Evolutionary conservation across 73 alveolate species (phyloP).

Genomic region (Blepharisma stoltei): DNA sequence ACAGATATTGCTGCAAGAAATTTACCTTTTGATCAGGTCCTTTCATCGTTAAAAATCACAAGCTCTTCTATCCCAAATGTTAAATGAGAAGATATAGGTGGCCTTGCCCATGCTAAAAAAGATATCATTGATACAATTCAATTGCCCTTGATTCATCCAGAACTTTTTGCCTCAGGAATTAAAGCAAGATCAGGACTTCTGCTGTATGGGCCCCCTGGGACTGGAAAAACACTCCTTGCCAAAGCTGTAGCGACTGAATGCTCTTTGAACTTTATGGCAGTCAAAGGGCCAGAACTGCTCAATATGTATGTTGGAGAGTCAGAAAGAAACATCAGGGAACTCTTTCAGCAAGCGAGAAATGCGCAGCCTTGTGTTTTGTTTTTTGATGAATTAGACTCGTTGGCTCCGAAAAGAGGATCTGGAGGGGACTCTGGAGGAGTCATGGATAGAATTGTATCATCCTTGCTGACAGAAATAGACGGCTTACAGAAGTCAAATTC

Average conservation of each 20-base stretch:
- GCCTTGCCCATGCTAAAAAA: conserved; percentile 82
- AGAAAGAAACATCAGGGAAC: conserved; percentile 90
- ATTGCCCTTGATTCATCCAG: conserved; percentile 76
- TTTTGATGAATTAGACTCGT: conserved; percentile 94
- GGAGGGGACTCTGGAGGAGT: conserved; percentile 77
- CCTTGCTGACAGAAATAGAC: conserved; percentile 82
- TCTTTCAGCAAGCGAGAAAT: conserved; percentile 84
- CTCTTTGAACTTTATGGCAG: conserved; percentile 81
- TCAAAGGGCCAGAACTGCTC: conserved; percentile 93
- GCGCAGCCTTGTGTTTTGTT: conserved; percentile 87
- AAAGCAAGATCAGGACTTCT: conserved; percentile 83
- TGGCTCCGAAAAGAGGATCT: conserved; percentile 90
- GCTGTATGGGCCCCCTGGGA: conserved; percentile 95
- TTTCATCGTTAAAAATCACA: neutral
- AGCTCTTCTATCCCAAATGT: conserved; percentile 63
- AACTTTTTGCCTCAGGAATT: conserved; percentile 61
- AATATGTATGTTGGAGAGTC: conserved; percentile 94
- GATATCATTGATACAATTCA: conserved; percentile 77
- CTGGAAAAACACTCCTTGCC: conserved; percentile 89
- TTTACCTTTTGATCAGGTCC: conserved; percentile 45
- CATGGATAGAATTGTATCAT: conserved; percentile 93
- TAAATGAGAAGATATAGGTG: conserved; percentile 92
- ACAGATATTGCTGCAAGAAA: conserved; percentile 30
- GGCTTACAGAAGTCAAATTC: conserved; percentile 45
- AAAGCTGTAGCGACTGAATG: conserved; percentile 87